These are phyloP conservation scores for Xylariaceae sp. DNA, from an alignment of 2,329 filamentous ascomycete genomes.

Conservation along the genomic window DNA sequence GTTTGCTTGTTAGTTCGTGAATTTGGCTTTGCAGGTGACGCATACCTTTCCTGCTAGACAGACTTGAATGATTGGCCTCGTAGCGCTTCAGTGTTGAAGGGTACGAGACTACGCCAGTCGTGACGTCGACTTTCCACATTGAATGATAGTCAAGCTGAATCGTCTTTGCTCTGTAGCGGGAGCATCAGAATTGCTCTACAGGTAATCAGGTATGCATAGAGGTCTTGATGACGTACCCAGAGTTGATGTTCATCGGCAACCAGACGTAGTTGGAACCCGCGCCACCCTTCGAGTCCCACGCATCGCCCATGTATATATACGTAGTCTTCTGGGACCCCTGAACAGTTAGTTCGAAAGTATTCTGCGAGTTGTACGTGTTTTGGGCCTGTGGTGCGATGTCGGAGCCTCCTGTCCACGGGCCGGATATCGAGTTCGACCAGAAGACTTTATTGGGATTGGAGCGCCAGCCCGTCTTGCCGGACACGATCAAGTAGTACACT, in stretches of 20 bases:
- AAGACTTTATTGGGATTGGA: slow-evolving; percentile 48
- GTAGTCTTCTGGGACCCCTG: slow-evolving; percentile 43
- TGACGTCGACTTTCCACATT: slow-evolving; percentile 49
- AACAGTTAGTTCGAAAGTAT: slow-evolving; percentile 47
- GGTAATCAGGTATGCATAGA: no score
- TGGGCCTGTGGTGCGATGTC: slow-evolving; percentile 45
- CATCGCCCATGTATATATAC: slow-evolving; percentile 48
- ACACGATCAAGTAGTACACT: slow-evolving; percentile 47
- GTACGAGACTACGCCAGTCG: slow-evolving; percentile 45
- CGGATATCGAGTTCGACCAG: slow-evolving; percentile 42
- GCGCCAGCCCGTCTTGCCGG: slow-evolving; percentile 46
- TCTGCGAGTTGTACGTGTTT: slow-evolving; percentile 48
- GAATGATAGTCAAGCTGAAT: slow-evolving; percentile 47
- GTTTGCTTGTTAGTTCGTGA: not conserved
- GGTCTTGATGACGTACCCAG: slow-evolving; percentile 33
- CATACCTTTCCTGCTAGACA: slow-evolving; percentile 32
- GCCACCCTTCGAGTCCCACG: slow-evolving; percentile 46
- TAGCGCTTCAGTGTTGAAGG: slow-evolving; percentile 45
- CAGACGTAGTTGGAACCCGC: slow-evolving; percentile 48
- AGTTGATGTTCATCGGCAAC: slow-evolving; percentile 47
- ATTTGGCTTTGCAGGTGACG: not conserved
- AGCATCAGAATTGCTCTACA: no score
- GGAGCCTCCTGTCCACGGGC: slow-evolving; percentile 43
- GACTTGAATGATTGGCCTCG: slow-evolving; percentile 40
- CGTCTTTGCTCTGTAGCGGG: slow-evolving; percentile 37